phyloP scores from a whole-genome alignment of 1,139 yeast species.

The Debaryomyces robertsiae region DNA sequence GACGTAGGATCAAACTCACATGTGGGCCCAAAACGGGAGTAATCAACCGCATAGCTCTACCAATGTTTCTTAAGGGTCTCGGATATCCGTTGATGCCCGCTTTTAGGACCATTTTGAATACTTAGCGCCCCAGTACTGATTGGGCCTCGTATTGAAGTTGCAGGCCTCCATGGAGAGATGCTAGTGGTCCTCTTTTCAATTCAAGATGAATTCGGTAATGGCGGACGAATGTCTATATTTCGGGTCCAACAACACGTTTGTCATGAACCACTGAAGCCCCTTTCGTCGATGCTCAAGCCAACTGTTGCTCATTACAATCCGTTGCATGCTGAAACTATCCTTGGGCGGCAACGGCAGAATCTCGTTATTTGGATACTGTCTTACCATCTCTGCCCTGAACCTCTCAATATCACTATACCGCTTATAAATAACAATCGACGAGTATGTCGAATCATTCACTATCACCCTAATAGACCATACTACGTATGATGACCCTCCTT shows the following conservation, averaged over 20 bases:
- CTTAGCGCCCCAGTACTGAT: too few species aligned
- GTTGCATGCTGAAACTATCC: conserved; percentile 46
- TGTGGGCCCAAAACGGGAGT: too few species aligned
- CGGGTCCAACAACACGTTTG: conserved; percentile 69
- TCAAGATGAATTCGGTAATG: conserved; percentile 53
- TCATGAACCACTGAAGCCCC: conserved; percentile 75
- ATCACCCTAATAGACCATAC: conserved; percentile 53
- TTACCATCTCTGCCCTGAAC: conserved; percentile 46
- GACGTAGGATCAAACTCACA: too few species aligned
- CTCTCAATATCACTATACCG: conserved; percentile 66
- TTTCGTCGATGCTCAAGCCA: conserved; percentile 66
- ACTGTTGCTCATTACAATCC: conserved; percentile 44
- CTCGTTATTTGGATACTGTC: conserved; percentile 38
- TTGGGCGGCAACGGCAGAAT: conserved; percentile 73
- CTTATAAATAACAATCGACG: conserved; percentile 54
- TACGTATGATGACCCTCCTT: conserved; percentile 41
- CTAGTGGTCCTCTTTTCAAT: too few species aligned
- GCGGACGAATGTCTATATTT: conserved; percentile 46
- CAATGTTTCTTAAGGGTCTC: too few species aligned
- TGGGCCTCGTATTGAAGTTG: too few species aligned
- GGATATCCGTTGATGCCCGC: too few species aligned
- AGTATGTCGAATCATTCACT: conserved; percentile 45
- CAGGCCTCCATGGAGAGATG: not conserved
- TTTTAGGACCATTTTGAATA: too few species aligned
- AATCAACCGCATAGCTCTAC: too few species aligned